Evolutionary conservation across 306 rosid species (phyloP), one percentile per base, ranked within the genome.

Genomic region (Quercus wislizeni): DNA sequence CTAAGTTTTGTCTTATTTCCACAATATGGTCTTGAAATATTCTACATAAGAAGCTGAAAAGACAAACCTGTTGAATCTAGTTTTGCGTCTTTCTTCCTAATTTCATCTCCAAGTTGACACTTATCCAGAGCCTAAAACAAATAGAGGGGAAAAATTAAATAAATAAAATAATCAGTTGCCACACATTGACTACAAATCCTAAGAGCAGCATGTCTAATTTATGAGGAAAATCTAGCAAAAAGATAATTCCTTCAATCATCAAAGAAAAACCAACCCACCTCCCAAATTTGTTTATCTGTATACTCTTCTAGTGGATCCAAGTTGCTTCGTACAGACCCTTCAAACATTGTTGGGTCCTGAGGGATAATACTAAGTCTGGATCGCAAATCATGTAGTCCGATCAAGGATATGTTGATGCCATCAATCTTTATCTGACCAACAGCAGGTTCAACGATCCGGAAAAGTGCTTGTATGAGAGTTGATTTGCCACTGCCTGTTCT

Each of bases 401-500:
- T 86, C 3, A 72, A 84, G n/a, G 83, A 74, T 21, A 86, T 83
- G 71, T 86, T 54, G 62, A 88, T 83, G 56, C 80, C 83, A 62
- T 86, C 94, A n/a, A 88, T 88, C 43, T 73, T 12, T 28, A 90
- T 78, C 52, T 17, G 55, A 8, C 89, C 94, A 20, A 57, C 81
- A 75, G 84, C 25, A 15, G 88, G 90, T 11, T 90, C 90, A 15
- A 86, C 33, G 4, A 79, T 75, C 23, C 92, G 56, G 69, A 90
- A 90, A 64, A 86, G 79, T 74, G 90, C 73, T 74, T 86, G 92
- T 77, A 86, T 73, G 13, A 90, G 90, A 31, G 92, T 86, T 43
- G 94, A 67, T 76, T 88, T 90, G 0, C 91, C 94, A 78, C 94
- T 83, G 19, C 92, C 94, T 0, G 89, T 88, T 82, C 89, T 82